Evolutionary conservation across 306 rosid genomes (phyloP), one percentile per base, ranked within the genome.

Genomic region (Quercus dentata): DNA sequence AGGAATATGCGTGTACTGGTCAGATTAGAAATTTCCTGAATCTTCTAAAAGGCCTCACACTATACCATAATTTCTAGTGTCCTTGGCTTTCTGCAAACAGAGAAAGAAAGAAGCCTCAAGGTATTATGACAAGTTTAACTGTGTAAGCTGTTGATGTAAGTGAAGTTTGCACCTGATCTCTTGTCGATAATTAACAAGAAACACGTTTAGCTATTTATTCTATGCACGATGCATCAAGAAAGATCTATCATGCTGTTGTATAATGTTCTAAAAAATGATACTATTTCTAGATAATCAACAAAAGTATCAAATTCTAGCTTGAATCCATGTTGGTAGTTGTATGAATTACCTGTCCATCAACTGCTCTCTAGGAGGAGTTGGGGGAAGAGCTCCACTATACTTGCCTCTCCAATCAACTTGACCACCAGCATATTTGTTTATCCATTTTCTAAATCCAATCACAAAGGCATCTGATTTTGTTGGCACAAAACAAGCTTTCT

Each of bases 401-500:
- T 87, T 90, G 82, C 96, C 95, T 85, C 85, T 87, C 99, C 98
- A 95, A 51, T 95, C 92, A 79, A 92, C 94, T 85, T 89, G 85
- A 72, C 94, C 91, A 54, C 89, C 92, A 0, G 94, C 91, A 65
- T 92, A 89, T 83, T 86, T 92, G 80, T 84, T 92, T 57, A 95
- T 73, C 99, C 99, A 95, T 71, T 84, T 92, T 85, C 99, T 89
- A 79, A 83, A 92, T 72, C 89, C 96, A 82, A 92, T 76, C 73
- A 92, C 99, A 57, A 87, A 82, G 5, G 94, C 91, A 86, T 95
- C 99, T 41, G 99, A 78, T 59, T 91, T 95, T 68, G 92, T 89
- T 18, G 99, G 99, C 85, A 92, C 89, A 83, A 88, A 95, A 81
- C 99, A 95, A 18, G 92, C 92, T 80, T 82, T 92, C 51, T 84